Conservation (phyloP, 805 yeast genomes). For the Candida corydali region DNA sequence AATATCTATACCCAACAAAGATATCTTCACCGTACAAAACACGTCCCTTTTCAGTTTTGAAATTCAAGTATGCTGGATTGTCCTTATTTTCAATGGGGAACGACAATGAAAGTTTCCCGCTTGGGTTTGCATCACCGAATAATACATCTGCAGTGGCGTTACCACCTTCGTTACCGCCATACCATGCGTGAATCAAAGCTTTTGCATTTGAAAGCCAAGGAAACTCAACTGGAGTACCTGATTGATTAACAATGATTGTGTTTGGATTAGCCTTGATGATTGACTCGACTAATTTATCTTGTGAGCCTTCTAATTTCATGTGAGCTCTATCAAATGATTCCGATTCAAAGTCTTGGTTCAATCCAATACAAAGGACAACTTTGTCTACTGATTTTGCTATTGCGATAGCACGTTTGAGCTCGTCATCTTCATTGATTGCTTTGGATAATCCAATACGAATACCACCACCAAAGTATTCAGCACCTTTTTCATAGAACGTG, state of each 20-base stretch:
- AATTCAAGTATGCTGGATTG: slow-evolving; percentile 28
- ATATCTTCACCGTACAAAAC: slow-evolving; percentile 32
- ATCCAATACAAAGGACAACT: slow-evolving; percentile 25
- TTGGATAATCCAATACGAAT: slow-evolving; percentile 19
- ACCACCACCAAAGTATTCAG: slow-evolving; percentile 23
- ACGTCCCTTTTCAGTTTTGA: slow-evolving; percentile 25
- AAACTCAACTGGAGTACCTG: slow-evolving; percentile 30
- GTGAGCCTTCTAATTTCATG: slow-evolving; percentile 26
- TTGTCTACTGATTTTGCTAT: slow-evolving; percentile 24
- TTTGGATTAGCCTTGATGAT: slow-evolving; percentile 24
- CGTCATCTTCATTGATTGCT: slow-evolving; percentile 20
- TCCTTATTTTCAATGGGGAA: slow-evolving; percentile 21
- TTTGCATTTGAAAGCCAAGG: slow-evolving; percentile 25
- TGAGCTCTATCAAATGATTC: slow-evolving; percentile 27
- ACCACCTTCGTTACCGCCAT: slow-evolving; percentile 32
- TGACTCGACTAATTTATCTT: slow-evolving; percentile 22
- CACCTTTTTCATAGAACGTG: slow-evolving; percentile 12
- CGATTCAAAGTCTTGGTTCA: slow-evolving; percentile 27
- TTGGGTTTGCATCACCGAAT: slow-evolving; percentile 29
- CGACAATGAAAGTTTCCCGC: slow-evolving; percentile 24
- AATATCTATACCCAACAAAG: slow-evolving; percentile 28
- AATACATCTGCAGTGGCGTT: slow-evolving; percentile 29
- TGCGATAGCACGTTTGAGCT: slow-evolving; percentile 20
- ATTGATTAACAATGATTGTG: slow-evolving; percentile 29
- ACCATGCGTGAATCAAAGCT: slow-evolving; percentile 30